Evolutionary conservation across 805 yeast species (phyloP).

Genomic region (Pichia occidentalis): DNA sequence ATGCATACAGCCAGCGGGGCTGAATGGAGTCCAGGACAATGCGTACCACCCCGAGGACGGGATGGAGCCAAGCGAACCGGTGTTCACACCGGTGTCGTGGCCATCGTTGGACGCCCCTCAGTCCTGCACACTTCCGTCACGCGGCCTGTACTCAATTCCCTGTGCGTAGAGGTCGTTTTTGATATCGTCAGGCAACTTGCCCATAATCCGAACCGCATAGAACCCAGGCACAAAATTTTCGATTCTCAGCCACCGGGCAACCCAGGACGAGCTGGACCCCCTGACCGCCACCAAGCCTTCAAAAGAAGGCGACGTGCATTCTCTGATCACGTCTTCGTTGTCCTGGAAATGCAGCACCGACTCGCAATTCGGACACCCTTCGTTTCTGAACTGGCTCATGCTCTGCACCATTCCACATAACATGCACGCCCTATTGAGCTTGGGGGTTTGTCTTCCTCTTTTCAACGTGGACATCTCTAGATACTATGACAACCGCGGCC

Average conservation of each 20-base stretch:
- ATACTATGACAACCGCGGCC: too few relatives aligned
- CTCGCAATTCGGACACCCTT: constrained; percentile 97
- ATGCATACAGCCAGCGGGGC: too few relatives aligned
- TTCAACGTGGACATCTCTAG: constrained; percentile 20
- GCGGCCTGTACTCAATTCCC: constrained; percentile 82
- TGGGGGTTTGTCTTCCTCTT: constrained; percentile 36
- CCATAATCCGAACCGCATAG: constrained; percentile 90
- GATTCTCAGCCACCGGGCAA: constrained; percentile 90
- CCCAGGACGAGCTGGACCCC: constrained; percentile 86
- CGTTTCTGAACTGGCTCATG: constrained; percentile 62
- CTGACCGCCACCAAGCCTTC: constrained; percentile 93
- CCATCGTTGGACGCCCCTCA: constrained; percentile 11
- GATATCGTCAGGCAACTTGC: constrained; percentile 84
- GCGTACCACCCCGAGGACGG: too few relatives aligned
- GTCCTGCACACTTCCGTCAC: constrained; percentile 73
- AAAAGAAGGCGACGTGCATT: constrained; percentile 92
- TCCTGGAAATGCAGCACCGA: constrained; percentile 66
- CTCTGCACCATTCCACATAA: constrained; percentile 90
- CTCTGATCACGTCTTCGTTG: constrained; percentile 79
- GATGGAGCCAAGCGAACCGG: too few relatives aligned
- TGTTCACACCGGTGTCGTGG: too few relatives aligned
- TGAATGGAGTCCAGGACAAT: too few relatives aligned
- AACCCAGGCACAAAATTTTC: constrained; percentile 84
- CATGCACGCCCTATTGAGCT: constrained; percentile 93
- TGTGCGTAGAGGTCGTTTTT: constrained; percentile 63